These are phyloP conservation scores for Exophiala sp. DNA, from an alignment of 2,329 filamentous ascomycete genomes.

Conservation along the genomic window DNA sequence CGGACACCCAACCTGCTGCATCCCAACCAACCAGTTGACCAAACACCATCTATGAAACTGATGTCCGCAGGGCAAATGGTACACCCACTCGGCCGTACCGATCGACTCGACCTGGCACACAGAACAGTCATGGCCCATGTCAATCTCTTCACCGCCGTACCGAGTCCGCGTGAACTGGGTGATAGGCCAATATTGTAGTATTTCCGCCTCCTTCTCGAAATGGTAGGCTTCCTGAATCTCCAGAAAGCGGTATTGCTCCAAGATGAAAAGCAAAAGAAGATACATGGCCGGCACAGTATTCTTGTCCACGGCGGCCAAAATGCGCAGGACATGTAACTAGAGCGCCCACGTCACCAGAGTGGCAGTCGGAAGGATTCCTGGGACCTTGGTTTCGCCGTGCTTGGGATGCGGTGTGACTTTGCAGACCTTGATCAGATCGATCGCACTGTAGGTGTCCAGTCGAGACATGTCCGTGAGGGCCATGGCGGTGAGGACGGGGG, in stretches of 20 bases:
- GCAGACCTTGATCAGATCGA: conserved; percentile 6
- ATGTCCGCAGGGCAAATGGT: conserved; percentile 8
- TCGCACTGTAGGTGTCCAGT: neutral
- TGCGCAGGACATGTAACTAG: conserved; percentile 15
- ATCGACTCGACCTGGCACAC: conserved; percentile 14
- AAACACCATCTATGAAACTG: conserved; percentile 14
- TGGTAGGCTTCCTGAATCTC: conserved; percentile 12
- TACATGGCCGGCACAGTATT: conserved; percentile 9
- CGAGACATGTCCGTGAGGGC: conserved; percentile 6
- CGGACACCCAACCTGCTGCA: conserved; percentile 1
- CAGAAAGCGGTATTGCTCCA: conserved; percentile 13
- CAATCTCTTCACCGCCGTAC: neutral
- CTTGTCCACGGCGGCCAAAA: neutral
- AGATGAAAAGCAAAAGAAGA: conserved; percentile 11
- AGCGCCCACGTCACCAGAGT: conserved; percentile 10
- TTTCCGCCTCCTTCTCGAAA: conserved; percentile 3
- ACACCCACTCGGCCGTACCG: conserved; percentile 8
- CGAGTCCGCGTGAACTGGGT: neutral
- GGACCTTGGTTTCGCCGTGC: neutral
- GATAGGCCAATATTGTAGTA: conserved; percentile 6
- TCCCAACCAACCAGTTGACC: conserved; percentile 4
- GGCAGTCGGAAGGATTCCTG: conserved; percentile 3
- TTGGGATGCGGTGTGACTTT: neutral
- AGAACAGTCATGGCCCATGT: conserved; percentile 3
- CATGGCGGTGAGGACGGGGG: conserved; percentile 7